These are phyloP conservation scores for Phytophthora hibernalis DNA, from an alignment of 352 stramenopile genomes.

Conservation along the genomic window DNA sequence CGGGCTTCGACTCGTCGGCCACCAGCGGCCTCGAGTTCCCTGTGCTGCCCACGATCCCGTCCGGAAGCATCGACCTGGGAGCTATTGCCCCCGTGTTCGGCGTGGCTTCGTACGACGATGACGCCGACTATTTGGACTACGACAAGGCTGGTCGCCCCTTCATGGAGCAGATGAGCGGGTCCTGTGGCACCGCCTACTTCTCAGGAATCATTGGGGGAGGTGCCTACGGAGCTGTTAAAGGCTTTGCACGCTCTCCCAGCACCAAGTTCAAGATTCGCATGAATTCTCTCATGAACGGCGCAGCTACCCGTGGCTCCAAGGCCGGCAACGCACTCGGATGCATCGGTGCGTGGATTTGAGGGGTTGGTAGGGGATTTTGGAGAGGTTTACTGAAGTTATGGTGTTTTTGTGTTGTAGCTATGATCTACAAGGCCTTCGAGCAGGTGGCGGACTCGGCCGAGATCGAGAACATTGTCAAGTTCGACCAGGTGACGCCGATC, in stretches of 20 bases:
- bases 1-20: slow-evolving; percentile 52
- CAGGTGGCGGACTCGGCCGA: slow-evolving; percentile 81
- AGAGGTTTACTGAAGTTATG: slow-evolving; percentile 19
- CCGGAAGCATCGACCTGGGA: slow-evolving; percentile 81
- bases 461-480: slow-evolving; percentile 84
- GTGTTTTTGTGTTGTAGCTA: slow-evolving; percentile 46
- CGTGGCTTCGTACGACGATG: slow-evolving; percentile 77
- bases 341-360: slow-evolving; percentile 53
- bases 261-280: slow-evolving; percentile 91
- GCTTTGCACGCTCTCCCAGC: slow-evolving; percentile 76
- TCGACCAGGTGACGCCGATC: slow-evolving; percentile 87
- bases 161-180: slow-evolving; percentile 85
- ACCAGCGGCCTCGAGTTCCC: slow-evolving; percentile 71
- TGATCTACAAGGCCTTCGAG: slow-evolving; percentile 91
- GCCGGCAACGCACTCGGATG: slow-evolving; percentile 85
- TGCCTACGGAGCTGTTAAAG: slow-evolving; percentile 66
- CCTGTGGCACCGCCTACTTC: slow-evolving; percentile 85
- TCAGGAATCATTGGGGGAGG: slow-evolving; percentile 85
- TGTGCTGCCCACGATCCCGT: slow-evolving; percentile 76
- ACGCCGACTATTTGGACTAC: slow-evolving; percentile 89
- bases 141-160: slow-evolving; percentile 85
- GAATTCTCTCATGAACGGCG: slow-evolving; percentile 90
- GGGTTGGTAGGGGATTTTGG: not conserved
- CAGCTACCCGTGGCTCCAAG: slow-evolving; percentile 82
- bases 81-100: slow-evolving; percentile 89